Base-by-base conservation (phyloP, 2,329 filamentous ascomycete genomes). In the Monilinia aucupariae region DNA sequence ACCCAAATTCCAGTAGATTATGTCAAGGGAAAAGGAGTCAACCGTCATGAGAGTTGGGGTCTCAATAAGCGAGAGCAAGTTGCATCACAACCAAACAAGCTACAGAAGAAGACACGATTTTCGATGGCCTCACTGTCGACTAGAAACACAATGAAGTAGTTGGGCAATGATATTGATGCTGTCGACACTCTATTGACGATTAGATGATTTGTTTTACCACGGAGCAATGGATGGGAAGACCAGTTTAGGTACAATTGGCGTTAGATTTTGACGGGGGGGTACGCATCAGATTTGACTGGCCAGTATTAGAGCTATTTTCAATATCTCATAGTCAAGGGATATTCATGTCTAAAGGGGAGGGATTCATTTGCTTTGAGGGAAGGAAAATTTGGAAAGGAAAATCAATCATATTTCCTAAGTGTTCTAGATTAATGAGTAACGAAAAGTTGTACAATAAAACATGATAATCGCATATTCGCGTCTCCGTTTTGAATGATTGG, bases 21-120 rank as follows among this genome's bases (percentile, higher is more conserved):
- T 37, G 34, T 65, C 15, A 65, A 65, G 41, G 61, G 64, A n/a
- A 66, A 64, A 47, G 63, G 64, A 6, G 48, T 56, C 10, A 61
- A 64, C 6, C 50, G 59, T 34, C 54, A 48, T 12, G 65, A 63
- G 20, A 59, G 63, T n/a, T 64, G 43, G 66, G 64, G 41, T 34
- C 52, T 43, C 17, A 65, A 70, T 30, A 64, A 68, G 3, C 49
- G 64, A 7, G 65, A 64, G 20, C 67, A 70, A 9, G 68, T 72
- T 68, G 8, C 34, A 32, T 34, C 15, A 37, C 60, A 62, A 2
- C 22, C 43, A 32, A 58, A 62, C 22, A 62, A 58, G 39, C 30
- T 62, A 47, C 60, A 62, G 20, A 62, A 62, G 41, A 62, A 62
- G 25, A 41, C 50, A 9, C 48, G 60, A 34, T 58, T 62, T 58